phyloP scores from a whole-genome alignment of 2,329 filamentous ascomycete species.

The Sporothrix luriei region DNA sequence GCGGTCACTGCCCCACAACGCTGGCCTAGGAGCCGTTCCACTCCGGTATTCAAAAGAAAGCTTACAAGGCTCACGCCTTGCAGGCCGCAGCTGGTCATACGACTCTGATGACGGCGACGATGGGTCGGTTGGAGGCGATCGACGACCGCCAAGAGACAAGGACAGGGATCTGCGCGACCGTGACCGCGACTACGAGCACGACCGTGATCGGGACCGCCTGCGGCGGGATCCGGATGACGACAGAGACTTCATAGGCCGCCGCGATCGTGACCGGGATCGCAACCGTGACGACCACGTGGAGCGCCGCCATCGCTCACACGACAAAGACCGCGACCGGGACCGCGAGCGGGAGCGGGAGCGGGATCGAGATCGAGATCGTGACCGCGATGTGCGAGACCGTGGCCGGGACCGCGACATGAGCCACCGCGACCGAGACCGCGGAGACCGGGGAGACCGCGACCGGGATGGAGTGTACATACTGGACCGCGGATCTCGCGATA shows the following conservation, averaged over 20 bases:
- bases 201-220: conserved; percentile 28
- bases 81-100: conserved; percentile 48
- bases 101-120: conserved; percentile 40
- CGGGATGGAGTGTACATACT: conserved; percentile 27
- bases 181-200: conserved; percentile 16
- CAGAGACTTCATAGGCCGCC: conserved; percentile 37
- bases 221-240: conserved; percentile 30
- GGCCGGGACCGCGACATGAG: conserved; percentile 11
- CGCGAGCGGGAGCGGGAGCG: conserved; percentile 40
- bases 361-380: conserved; percentile 15
- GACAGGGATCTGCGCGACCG: conserved; percentile 40
- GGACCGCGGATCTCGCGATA: conserved; percentile 40
- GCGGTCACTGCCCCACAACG: conserved; percentile 30
- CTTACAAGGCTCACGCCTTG: conserved; percentile 46
- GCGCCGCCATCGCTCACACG: conserved; percentile 1
- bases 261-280: conserved; percentile 41
- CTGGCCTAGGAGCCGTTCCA: conserved; percentile 18
- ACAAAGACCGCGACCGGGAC: conserved; percentile 32
- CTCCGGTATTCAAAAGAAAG: conserved; percentile 48
- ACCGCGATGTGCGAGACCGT: background rate
- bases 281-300: too few relatives aligned
- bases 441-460: conserved; percentile 39
- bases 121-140: conserved; percentile 7
- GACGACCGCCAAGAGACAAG: conserved; percentile 8
- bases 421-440: conserved; percentile 36